Evolutionary conservation across 257 asterid genomes (phyloP).

Genomic region (Salvia hispanica): DNA sequence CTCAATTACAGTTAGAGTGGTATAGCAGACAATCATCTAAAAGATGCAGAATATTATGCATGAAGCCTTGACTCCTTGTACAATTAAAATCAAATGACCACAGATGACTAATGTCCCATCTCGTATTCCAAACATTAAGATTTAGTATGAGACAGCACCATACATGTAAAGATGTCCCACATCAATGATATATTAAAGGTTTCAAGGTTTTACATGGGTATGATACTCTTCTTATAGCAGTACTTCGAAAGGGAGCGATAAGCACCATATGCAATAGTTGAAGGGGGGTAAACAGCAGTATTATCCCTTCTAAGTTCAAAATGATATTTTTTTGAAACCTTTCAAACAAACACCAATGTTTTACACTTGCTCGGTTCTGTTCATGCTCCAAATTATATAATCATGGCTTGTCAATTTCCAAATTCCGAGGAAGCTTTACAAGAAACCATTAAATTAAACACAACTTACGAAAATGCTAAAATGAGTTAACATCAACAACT

Average conservation of each 20-base stretch:
- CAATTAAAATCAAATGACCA: neutral
- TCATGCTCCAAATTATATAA: no score
- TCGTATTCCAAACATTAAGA: neutral
- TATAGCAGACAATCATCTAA: neutral
- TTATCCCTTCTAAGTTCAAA: no score
- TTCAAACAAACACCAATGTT: no score
- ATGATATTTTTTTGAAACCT: no score
- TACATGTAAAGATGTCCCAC: neutral
- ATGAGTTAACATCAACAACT: neutral
- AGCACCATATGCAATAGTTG: neutral
- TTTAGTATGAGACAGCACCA: neutral
- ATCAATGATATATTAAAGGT: neutral
- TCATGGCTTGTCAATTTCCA: no score
- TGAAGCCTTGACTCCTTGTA: neutral
- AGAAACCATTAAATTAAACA: neutral
- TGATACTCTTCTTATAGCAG: neutral
- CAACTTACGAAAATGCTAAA: neutral
- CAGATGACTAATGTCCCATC: neutral
- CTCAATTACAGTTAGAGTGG: conserved; percentile 18
- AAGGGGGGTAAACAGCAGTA: neutral
- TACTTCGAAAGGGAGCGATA: no score
- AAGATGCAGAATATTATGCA: neutral
- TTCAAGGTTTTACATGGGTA: neutral
- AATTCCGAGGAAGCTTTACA: neutral
- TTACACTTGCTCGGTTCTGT: no score